Evolutionary conservation across 2,329 filamentous ascomycete genomes (phyloP), one percentile per base, ranked within the genome.

Genomic region (Arthrobotrys pseudoclavata): DNA sequence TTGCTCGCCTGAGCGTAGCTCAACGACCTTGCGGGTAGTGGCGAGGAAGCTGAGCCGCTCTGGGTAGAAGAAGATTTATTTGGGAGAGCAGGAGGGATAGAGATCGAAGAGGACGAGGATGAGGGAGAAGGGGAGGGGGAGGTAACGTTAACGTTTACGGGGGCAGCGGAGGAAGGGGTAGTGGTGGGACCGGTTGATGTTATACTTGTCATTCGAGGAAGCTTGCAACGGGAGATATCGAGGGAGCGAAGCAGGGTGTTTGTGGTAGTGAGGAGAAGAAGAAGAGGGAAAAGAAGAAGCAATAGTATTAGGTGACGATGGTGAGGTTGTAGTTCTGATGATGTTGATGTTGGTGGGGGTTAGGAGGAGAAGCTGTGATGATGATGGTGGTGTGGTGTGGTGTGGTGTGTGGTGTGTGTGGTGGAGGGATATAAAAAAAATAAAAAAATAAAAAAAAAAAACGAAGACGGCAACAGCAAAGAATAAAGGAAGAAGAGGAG

Each of bases 121-220:
- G 68, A 13, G 34, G 55, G 50, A 24, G 67, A 6, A 50, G 66
- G 18, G 7, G 55, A 15, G 22, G 70, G 9, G 2, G 47, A 50
- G 34, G 66, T 13, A 57, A 22, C 12, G 52, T 37, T 15, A 57
- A 70, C 66, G 72, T 70, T 70, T 53, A 47, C 52, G 24, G 57
- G 37, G 52, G 71, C 18, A 55, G 47, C 22, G 24, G 71, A 69
- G 68, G 66, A 64, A 62, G 72, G 57, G 72, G 60, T 42, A 52
- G 71, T 69, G 71, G 64, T 50, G 26, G 70, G 62, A 75, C 70
- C 72, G 72, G 71, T 57, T 34, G 72, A 70, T 64, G 64, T 70
- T 76, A 76, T 76, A 76, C 72, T 76, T 66, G 72, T 76, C 72
- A 76, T 76, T 76, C 72, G 72, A 76, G 34, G 55, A 60, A 40